Base-by-base conservation (phyloP, 805 yeast species). In the Teunomyces tritomae region DNA sequence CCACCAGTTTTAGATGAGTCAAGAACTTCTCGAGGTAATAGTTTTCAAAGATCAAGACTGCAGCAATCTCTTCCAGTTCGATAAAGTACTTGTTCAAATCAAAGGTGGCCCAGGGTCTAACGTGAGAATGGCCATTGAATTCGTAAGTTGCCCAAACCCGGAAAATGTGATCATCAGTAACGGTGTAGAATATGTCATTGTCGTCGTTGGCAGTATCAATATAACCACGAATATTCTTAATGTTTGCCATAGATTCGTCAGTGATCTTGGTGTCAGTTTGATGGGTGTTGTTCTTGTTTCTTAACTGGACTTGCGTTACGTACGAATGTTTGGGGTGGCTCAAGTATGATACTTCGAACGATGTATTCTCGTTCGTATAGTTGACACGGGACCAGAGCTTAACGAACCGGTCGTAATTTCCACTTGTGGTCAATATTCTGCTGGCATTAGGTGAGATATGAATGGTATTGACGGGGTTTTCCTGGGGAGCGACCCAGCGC, bases 351-450 rank as follows among this genome's bases (percentile, higher is more conserved):
- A 89, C 68, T 56, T 86, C 94, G 61, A 89, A 89, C 5, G 84
- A 75, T 34, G 81, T 76, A 30, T 65, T 62, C 41, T 62, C 64
- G 26, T 77, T 76, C 29, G 86, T 89, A 57, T 83, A 87, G 6
- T 85, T 78, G 6, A 82, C 73, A 44, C 97, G 70, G 46, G 83
- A 75, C 96, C 96, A 91, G 2, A 89, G 72, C 59, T 88, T 89
- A 27, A 88, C 82, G 10, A 86, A 69, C 30, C 73, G 72, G 61
- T 89, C 96, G 60, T 76, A 79, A 35, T 69, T 70, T 0, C 87
- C 83, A 33, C 79, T 74, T 43, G 85, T 77, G 7, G 90, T 86
- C 17, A 67, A 56, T 16, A 90, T 80, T 39, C 83, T 72, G 44
- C 77, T 76, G 0, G 89, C 80, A 53, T 87, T 86, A n/a, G 79